Conservation (phyloP, 495 filamentous ascomycete genomes). For the Podospora conica region DNA sequence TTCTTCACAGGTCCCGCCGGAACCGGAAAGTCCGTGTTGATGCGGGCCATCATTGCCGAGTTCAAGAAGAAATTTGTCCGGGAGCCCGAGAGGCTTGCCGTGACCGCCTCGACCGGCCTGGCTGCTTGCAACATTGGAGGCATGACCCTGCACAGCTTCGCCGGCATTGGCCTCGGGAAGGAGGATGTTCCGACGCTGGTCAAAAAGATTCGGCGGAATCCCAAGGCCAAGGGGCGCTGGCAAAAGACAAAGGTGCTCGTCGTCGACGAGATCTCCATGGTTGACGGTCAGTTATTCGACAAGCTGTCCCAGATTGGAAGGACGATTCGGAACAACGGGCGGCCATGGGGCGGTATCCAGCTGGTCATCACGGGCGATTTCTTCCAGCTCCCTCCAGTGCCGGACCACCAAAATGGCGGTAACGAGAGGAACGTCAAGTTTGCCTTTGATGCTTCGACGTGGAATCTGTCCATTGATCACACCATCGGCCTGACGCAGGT, state of each 20-base stretch:
- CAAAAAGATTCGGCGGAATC: constrained; percentile 85
- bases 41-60: constrained; percentile 79
- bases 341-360: constrained; percentile 93
- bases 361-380: constrained; percentile 95
- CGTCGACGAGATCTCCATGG: constrained; percentile 97
- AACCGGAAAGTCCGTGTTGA: constrained; percentile 93
- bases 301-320: constrained; percentile 90
- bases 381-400: constrained; percentile 93
- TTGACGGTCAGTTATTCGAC: constrained; percentile 94
- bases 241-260: constrained; percentile 77
- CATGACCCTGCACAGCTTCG: constrained; percentile 91
- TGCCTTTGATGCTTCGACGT: constrained; percentile 84
- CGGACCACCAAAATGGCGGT: constrained; percentile 41
- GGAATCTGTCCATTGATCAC: constrained; percentile 88
- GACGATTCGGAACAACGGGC: constrained; percentile 71
- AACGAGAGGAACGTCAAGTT: constrained; percentile 70
- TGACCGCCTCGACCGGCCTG: constrained; percentile 92
- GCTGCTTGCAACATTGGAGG: constrained; percentile 96
- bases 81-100: constrained; percentile 76
- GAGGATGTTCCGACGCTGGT: constrained; percentile 75
- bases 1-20: constrained; percentile 98
- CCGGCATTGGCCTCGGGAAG: constrained; percentile 92
- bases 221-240: constrained; percentile 85
- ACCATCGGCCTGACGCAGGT: constrained; percentile 94
- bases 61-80: constrained; percentile 66